Base-by-base conservation (phyloP, 129 eudicot genomes). In the Lactuca saligna region DNA sequence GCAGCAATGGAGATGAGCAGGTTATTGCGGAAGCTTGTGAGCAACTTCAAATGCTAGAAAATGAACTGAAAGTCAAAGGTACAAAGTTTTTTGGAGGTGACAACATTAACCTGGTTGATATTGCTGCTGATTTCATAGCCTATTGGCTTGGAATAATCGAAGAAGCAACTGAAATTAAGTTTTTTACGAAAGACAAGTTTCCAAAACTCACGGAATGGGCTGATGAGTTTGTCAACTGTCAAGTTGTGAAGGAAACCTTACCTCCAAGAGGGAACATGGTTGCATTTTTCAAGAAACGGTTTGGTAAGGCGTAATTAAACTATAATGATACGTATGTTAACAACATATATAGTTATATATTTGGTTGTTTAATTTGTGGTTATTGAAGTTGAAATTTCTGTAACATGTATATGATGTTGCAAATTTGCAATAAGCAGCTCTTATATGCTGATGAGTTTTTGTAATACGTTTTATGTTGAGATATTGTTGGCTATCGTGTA, bases 41-140 rank as follows among this genome's bases (percentile, higher is more conserved):
- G 49, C 74, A 61, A 4, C 57, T 70, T 17, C 57, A 50, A 57
- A 41, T 64, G 39, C 63, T 65, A 15, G 73, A 72, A 53, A 53
- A 61, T 57, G 73, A 71, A 49, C 65, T 75, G 9, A 7, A 4
- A 2, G 16, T 46, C 51, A 46, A 12, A 46, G 51, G 46, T 15
- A 79, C 65, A 25, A 75, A 65, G 70, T 78, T 57, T 14, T 78
- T 78, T 62, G 81, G 81, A 68, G 80, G 80, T 35, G 80, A 71
- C 20, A 66, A 31, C 46, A 60, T 81, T n/a, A 73, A 73, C 9
- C 11, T 76, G 4, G 69, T 77, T 4, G 82, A 77, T 67, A 82
- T 79, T 50, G 58, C 53, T 8, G 76, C 31, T 34, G 41, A 4
- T 68, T 74, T 51, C 10, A 59, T 79, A 54, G 68, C 66, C 3